phyloP scores from a whole-genome alignment of 2,329 filamentous ascomycete species.

The Xylariaceae sp. region DNA sequence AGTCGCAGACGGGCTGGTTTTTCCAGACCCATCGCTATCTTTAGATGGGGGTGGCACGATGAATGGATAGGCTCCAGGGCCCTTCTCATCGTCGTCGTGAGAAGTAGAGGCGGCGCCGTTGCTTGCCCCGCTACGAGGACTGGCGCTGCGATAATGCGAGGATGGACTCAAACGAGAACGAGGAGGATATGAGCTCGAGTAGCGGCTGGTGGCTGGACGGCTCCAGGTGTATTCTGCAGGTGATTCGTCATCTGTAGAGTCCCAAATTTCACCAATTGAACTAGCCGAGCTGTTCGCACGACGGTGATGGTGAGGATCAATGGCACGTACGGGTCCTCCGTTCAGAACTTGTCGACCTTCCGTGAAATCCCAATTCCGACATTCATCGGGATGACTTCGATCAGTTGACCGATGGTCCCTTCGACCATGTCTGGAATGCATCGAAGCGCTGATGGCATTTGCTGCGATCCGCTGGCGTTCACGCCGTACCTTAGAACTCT shows the following conservation, averaged over 20 bases:
- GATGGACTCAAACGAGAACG: constrained; percentile 18
- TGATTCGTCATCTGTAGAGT: constrained; percentile 25
- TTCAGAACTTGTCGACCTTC: constrained; percentile 19
- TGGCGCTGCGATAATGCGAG: constrained; percentile 18
- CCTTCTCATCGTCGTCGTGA: constrained; percentile 27
- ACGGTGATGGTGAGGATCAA: constrained; percentile 18
- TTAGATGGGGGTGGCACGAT: constrained; percentile 36
- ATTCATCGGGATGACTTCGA: constrained; percentile 31
- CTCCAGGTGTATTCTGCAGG: constrained; percentile 3
- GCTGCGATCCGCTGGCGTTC: constrained; percentile 22
- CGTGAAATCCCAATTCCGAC: constrained; percentile 31
- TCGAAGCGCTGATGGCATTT: neutral
- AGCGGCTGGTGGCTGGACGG: constrained; percentile 11
- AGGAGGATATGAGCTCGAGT: constrained; percentile 24
- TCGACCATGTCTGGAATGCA: constrained; percentile 5
- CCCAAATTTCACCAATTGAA: constrained; percentile 27
- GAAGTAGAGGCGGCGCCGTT: neutral
- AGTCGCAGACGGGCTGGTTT: constrained; percentile 33
- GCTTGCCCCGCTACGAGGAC: constrained; percentile 1
- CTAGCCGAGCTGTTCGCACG: constrained; percentile 25
- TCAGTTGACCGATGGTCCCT: constrained; percentile 24
- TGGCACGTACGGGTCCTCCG: constrained; percentile 21
- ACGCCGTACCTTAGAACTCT: constrained; percentile 43
- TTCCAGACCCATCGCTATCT: constrained; percentile 14
- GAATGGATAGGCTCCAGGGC: constrained; percentile 35